Conservation (phyloP, 192 early-diverging fungal species). For the Coemansia erecta region DNA sequence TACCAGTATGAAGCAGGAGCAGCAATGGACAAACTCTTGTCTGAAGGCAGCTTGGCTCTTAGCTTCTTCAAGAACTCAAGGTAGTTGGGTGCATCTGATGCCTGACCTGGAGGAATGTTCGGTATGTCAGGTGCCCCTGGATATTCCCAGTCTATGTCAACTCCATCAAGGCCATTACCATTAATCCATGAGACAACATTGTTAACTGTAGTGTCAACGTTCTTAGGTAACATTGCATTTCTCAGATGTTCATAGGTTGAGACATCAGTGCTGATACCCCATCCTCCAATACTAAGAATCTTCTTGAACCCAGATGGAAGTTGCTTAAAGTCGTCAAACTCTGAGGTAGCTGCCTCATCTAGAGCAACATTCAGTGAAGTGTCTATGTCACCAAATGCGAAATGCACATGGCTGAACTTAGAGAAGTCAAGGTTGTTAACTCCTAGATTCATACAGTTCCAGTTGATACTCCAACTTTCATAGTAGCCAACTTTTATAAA, state of each 20-base stretch:
- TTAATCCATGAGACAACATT: neutral
- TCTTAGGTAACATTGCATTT: constrained; percentile 4
- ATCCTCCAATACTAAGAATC: constrained; percentile 26
- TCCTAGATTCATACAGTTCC: constrained; percentile 18
- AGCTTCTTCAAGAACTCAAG: constrained; percentile 12
- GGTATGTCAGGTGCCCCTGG: constrained; percentile 23
- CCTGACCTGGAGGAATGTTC: constrained; percentile 11
- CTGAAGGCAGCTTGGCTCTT: constrained; percentile 5
- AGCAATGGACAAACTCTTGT: constrained; percentile 25
- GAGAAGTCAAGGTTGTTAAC: constrained; percentile 3
- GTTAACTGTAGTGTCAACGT: constrained; percentile 4
- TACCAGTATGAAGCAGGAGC: constrained; percentile 40
- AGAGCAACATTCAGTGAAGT: neutral
- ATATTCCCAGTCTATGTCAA: constrained; percentile 41
- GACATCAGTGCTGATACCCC: constrained; percentile 25
- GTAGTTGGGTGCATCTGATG: constrained; percentile 23
- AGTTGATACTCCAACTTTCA: constrained; percentile 18
- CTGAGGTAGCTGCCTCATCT: neutral
- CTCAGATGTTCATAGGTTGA: neutral
- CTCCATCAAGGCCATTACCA: constrained; percentile 13
- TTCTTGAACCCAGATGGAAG: constrained; percentile 12
- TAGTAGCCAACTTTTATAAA: constrained; percentile 29
- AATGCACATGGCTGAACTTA: constrained; percentile 24
- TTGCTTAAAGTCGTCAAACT: constrained; percentile 12
- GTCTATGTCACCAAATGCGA: constrained; percentile 19